Percentiles rank a stretch among this genome's conserved stretches.
Conservation (phyloP, 345 rosid genomes). For the Linum usitatissimum region DNA sequence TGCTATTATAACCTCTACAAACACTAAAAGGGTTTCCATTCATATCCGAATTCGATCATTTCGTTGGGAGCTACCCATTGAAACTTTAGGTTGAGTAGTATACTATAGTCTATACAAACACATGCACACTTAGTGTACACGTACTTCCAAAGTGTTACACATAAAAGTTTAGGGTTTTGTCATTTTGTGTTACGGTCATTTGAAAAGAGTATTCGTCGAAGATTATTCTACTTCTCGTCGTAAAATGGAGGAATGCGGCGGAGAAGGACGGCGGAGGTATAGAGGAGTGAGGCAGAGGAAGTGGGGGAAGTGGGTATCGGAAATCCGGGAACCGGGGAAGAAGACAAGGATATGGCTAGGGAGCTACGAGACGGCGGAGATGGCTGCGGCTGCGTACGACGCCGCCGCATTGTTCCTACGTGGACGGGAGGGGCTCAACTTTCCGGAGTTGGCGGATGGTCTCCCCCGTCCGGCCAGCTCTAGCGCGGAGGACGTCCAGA, state of each 20-base stretch:
- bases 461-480: conserved; percentile 54
- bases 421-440: conserved; percentile 56
- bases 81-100: too few species aligned
- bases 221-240: background rate
- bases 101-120: too few species aligned
- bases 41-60: too few species aligned
- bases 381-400: conserved; percentile 94
- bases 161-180: too few species aligned
- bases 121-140: too few species aligned
- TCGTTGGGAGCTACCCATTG: too few species aligned
- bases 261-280: conserved; percentile 19
- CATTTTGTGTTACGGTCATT: too few species aligned
- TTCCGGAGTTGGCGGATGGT: conserved; percentile 35
- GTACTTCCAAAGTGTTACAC: too few species aligned
- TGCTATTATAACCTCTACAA: too few species aligned
- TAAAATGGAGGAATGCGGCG: background rate
- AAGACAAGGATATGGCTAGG: conserved; percentile 85
- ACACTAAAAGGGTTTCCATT: too few species aligned
- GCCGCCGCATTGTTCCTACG: conserved; percentile 63
- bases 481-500: conserved; percentile 43
- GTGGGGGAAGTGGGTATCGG: conserved; percentile 99
- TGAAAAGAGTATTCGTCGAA: too few species aligned
- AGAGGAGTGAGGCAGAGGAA: conserved; percentile 74
- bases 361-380: conserved; percentile 69
- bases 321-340: conserved; percentile 78